Conservation (phyloP, 106 monocot genomes). For the Acorus calamus region DNA sequence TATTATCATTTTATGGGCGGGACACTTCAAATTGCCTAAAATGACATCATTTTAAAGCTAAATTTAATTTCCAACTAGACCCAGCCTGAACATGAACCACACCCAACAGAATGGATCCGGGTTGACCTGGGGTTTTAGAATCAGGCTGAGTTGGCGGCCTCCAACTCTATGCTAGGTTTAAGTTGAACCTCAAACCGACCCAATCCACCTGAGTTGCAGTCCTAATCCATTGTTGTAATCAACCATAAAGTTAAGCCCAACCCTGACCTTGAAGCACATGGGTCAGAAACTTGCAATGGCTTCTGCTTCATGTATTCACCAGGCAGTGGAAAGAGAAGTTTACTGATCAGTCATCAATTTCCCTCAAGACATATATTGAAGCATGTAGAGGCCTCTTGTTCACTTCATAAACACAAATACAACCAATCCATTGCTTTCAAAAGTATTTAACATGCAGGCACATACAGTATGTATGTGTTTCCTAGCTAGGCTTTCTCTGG, state of each 20-base stretch:
- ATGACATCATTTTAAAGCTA: too few species aligned
- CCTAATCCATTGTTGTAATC: too few species aligned
- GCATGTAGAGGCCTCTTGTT: neutral
- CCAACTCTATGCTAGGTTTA: too few species aligned
- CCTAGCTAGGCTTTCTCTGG: neutral
- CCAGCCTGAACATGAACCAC: too few species aligned
- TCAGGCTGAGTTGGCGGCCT: too few species aligned
- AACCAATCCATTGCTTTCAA: neutral
- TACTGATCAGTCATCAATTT: neutral
- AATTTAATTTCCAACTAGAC: too few species aligned
- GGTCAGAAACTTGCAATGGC: neutral
- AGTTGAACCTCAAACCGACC: too few species aligned
- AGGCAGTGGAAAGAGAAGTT: constrained; percentile 14
- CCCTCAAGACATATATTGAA: constrained; percentile 4
- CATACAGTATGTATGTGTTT: constrained; percentile 4
- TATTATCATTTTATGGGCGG: too few species aligned
- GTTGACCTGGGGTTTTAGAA: too few species aligned
- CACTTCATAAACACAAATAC: neutral
- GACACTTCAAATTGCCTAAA: too few species aligned
- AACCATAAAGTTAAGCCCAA: neutral
- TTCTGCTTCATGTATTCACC: neutral
- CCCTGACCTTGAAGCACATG: constrained; percentile 8
- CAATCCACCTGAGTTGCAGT: too few species aligned
- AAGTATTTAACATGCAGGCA: neutral
- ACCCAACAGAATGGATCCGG: too few species aligned